Conservation (phyloP, 495 filamentous ascomycete genomes). For the Sporormia fimetaria region DNA sequence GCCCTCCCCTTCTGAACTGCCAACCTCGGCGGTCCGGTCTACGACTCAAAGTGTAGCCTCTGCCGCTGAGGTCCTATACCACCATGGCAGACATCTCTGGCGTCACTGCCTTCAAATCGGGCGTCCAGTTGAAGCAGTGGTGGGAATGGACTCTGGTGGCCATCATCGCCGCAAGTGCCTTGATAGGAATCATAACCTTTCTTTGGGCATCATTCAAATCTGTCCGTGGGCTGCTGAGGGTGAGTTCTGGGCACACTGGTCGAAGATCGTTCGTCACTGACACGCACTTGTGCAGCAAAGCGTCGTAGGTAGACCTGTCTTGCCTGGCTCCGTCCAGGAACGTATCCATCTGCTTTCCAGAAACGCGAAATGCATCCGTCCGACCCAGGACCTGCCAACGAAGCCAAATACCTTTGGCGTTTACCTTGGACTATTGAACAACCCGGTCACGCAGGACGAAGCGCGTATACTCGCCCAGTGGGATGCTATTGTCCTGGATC, state of each 20-base stretch:
- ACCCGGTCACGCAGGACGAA: constrained; percentile 31
- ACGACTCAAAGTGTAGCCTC: no score
- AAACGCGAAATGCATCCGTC: constrained; percentile 1
- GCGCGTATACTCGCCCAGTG: constrained; percentile 34
- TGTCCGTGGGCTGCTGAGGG: constrained; percentile 11
- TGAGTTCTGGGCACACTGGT: constrained; percentile 4
- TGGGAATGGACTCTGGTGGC: constrained; percentile 22
- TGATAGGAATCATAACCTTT: constrained; percentile 17
- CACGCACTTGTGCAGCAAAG: neutral
- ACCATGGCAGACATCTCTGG: constrained; percentile 21
- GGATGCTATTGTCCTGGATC: constrained; percentile 42
- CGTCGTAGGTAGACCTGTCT: neutral
- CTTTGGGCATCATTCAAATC: constrained; percentile 8
- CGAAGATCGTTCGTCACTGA: constrained; percentile 1
- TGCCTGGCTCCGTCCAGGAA: constrained; percentile 18
- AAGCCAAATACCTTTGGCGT: constrained; percentile 41
- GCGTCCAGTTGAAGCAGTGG: constrained; percentile 15
- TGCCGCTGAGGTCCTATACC: neutral
- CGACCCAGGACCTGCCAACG: constrained; percentile 5
- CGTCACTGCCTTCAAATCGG: constrained; percentile 17
- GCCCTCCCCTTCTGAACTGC: constrained; percentile 9
- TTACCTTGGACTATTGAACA: constrained; percentile 37
- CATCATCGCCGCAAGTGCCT: constrained; percentile 19
- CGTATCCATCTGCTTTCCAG: constrained; percentile 9
- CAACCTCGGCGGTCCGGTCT: constrained; percentile 3